These are phyloP conservation scores for Aspergillus homomorphus DNA, from an alignment of 495 filamentous ascomycete species.

Conservation along the genomic window DNA sequence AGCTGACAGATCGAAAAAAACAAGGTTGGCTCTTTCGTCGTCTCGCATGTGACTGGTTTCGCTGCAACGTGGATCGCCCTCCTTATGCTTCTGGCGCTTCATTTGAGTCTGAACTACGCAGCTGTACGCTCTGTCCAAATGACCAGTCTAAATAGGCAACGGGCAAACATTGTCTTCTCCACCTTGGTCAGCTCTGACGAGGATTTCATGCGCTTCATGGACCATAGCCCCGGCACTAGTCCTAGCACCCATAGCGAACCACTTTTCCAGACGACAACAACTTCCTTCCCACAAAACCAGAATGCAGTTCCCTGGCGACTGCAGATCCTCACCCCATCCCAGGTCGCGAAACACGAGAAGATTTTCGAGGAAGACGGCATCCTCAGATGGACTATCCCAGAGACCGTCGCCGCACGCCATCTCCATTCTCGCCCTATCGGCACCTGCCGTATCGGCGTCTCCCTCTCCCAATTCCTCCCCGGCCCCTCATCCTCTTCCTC, in stretches of 20 bases:
- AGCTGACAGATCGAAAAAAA: background rate
- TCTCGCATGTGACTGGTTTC: slow-evolving; percentile 68
- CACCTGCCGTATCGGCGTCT: slow-evolving; percentile 37
- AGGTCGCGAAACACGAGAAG: slow-evolving; percentile 63
- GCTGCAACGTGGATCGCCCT: slow-evolving; percentile 74
- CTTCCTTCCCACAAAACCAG: slow-evolving; percentile 1
- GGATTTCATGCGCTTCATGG: slow-evolving; percentile 6
- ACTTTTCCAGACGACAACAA: background rate
- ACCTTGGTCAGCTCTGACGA: slow-evolving; percentile 49
- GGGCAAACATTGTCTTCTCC: slow-evolving; percentile 76
- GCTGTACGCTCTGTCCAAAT: slow-evolving; percentile 83
- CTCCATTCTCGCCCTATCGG: too few relatives aligned
- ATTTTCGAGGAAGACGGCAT: slow-evolving; percentile 67
- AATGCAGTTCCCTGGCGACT: slow-evolving; percentile 3
- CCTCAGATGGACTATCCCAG: slow-evolving; percentile 46
- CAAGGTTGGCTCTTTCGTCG: slow-evolving; percentile 74
- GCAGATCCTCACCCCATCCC: slow-evolving; percentile 54
- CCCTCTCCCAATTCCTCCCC: slow-evolving; percentile 30
- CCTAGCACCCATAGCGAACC: background rate
- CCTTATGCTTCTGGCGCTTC: slow-evolving; percentile 64
- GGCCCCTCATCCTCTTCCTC: slow-evolving; percentile 2
- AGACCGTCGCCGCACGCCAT: slow-evolving; percentile 18
- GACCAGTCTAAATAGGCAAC: slow-evolving; percentile 82
- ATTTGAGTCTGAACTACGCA: slow-evolving; percentile 78
- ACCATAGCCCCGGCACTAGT: background rate